These are phyloP conservation scores for Ustilago nuda DNA, from an alignment of 1,284 basidiomycete species.

Conservation along the genomic window DNA sequence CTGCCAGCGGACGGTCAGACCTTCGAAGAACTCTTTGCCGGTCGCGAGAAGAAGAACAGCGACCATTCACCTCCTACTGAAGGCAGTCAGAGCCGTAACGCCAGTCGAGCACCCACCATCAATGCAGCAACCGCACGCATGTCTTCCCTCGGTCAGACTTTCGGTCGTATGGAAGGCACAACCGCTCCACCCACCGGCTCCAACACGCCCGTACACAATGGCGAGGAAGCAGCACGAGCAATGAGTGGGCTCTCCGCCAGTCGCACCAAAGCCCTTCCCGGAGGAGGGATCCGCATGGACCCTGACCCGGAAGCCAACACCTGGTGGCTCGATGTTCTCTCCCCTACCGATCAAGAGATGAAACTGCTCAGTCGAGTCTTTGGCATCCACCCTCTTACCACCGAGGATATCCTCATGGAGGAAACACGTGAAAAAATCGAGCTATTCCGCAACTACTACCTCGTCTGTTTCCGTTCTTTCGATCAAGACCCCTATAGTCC, in stretches of 20 bases:
- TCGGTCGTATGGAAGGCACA: slow-evolving; percentile 55
- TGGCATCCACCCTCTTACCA: slow-evolving; percentile 95
- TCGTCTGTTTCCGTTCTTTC: slow-evolving; percentile 99
- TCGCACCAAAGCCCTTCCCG: slow-evolving; percentile 52
- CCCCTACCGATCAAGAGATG: slow-evolving; percentile 98
- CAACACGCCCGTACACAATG: slow-evolving; percentile 50
- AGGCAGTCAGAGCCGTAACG: slow-evolving; percentile 45
- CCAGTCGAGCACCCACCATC: slow-evolving; percentile 52
- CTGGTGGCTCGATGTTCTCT: slow-evolving; percentile 97
- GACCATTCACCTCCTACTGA: slow-evolving; percentile 42
- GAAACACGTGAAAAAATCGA: slow-evolving; percentile 99
- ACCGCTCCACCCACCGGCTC: slow-evolving; percentile 60
- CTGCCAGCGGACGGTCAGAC: slow-evolving; percentile 92
- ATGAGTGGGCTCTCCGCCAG: slow-evolving; percentile 37
- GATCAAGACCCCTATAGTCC: slow-evolving; percentile 98
- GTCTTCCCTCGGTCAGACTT: slow-evolving; percentile 34
- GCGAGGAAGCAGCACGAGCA: slow-evolving; percentile 25
- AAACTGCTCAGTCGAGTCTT: slow-evolving; percentile 84
- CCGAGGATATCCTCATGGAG: slow-evolving; percentile 99
- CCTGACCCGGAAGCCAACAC: slow-evolving; percentile 77
- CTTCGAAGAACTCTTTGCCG: slow-evolving; percentile 90
- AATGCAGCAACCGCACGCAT: slow-evolving; percentile 41
- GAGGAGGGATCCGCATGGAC: slow-evolving; percentile 64
- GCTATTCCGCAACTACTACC: slow-evolving; percentile 97
- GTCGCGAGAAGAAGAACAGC: slow-evolving; percentile 66